Evolutionary conservation across 805 yeast species (phyloP).

Genomic region (Myxozyma lipomycoides): DNA sequence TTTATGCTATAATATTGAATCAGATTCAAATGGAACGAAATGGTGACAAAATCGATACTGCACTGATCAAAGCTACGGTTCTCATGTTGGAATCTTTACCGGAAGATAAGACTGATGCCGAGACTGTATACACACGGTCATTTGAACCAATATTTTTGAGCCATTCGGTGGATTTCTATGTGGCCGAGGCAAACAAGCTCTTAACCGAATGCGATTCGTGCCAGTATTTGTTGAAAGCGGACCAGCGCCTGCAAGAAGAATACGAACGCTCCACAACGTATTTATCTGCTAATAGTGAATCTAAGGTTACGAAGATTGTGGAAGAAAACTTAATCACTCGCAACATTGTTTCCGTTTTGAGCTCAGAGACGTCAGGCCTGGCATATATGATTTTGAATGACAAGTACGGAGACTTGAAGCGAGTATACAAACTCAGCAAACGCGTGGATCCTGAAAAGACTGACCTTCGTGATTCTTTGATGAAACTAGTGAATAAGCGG

Average conservation of each 20-base stretch:
- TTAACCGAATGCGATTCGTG: conserved; percentile 48
- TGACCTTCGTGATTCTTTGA: conserved; percentile 48
- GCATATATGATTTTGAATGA: conserved; percentile 52
- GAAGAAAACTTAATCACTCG: conserved; percentile 56
- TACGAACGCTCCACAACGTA: conserved; percentile 51
- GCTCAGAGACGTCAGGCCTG: conserved; percentile 53
- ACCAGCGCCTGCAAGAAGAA: conserved; percentile 59
- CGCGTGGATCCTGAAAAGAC: conserved; percentile 54
- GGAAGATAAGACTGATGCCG: conserved; percentile 43
- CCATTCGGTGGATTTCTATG: conserved; percentile 55
- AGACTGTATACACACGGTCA: conserved; percentile 56
- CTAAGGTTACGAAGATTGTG: conserved; percentile 53
- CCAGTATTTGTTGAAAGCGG: conserved; percentile 50
- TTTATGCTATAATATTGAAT: conserved; percentile 49
- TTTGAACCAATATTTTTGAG: conserved; percentile 65
- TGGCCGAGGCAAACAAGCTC: conserved; percentile 44
- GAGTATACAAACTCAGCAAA: conserved; percentile 49
- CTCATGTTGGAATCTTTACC: conserved; percentile 67
- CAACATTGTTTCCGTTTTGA: conserved; percentile 54
- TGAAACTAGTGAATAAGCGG: conserved; percentile 44
- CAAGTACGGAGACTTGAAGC: conserved; percentile 43
- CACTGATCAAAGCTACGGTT: conserved; percentile 56
- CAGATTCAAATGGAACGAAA: conserved; percentile 57
- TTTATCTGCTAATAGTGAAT: conserved; percentile 51
- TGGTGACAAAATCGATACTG: conserved; percentile 54